Evolutionary conservation across 495 filamentous ascomycete species (phyloP), one percentile per base, ranked within the genome.

Genomic region (Immersiella caudata): DNA sequence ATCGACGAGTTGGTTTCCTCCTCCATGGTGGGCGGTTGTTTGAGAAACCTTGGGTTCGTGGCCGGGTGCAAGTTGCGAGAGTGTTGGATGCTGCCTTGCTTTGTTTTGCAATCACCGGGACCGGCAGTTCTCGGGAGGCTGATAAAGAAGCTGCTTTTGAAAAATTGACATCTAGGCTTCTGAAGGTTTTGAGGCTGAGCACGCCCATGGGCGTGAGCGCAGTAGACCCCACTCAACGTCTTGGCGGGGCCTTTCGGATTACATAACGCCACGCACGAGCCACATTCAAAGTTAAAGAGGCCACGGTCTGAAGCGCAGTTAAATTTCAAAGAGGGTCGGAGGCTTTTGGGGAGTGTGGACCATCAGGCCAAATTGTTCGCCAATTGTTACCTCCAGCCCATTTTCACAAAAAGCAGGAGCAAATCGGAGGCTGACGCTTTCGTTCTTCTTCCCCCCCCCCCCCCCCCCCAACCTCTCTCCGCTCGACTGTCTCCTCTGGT

Each of bases 1-100:
- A 76, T 73, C 73, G 75, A 78, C 64, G 76, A 71, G 65, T 71
- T 70, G 56, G 80, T 80, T 35, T 89, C 82, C 26, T 88, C 88
- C 33, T 86, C 82, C 84, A 87, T 86, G 50, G 51, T 76, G 68
- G n/a, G 27, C 73, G 67, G 71, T 69, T 56, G 21, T 60, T 27
- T 64, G 25, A 54, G 27, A 54, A 64, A 54, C 33, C 20, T 54
- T 16, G 21, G 33, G 29, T 25, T 51, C 14, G 61, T n/a, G 49
- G 51, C 24, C 8, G 14, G 26, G 25, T 9, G 26, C 18, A 36
- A 60, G 60, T n/a, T 50, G 65, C n/a, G 35, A 8, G 20, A 55
- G n/a, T 2, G n/a, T 55, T 22, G 7, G 8, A 7, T 55, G 52
- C 2, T 11, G 14, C 9, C 16, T 22, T 11, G 16, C 52, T 55